These are phyloP conservation scores for Stagonosporopsis cucurbitacearum DNA, from an alignment of 2,329 filamentous ascomycete species.

Conservation along the genomic window DNA sequence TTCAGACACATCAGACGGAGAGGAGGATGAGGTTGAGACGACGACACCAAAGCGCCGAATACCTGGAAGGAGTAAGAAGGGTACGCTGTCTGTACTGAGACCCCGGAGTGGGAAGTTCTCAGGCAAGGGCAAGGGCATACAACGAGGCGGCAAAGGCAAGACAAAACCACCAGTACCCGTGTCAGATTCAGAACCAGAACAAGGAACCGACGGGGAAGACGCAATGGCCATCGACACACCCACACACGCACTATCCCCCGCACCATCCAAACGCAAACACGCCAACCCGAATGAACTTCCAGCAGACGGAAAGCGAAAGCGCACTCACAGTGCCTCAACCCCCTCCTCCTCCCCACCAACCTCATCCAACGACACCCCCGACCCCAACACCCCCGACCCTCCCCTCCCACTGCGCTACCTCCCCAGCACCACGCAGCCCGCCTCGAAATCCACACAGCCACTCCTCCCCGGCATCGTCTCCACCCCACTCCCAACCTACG, in stretches of 20 bases:
- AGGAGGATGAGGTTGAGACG: slow-evolving; percentile 27
- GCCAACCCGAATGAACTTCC: slow-evolving; percentile 20
- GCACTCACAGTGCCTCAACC: slow-evolving; percentile 31
- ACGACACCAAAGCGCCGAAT: slow-evolving; percentile 32
- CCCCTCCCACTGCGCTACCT: slow-evolving; percentile 38
- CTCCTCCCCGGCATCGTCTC: slow-evolving; percentile 28
- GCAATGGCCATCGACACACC: slow-evolving; percentile 40
- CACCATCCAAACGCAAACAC: slow-evolving; percentile 40
- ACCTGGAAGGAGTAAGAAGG: slow-evolving; percentile 32
- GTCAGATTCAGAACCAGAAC: slow-evolving; percentile 23
- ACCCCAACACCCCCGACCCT: slow-evolving; percentile 24
- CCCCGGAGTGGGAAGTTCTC: slow-evolving; percentile 46
- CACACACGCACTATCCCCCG: slow-evolving; percentile 35
- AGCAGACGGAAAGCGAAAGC: slow-evolving; percentile 34
- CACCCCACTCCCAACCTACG: slow-evolving; percentile 43
- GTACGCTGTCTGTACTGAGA: slow-evolving; percentile 43
- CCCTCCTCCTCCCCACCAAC: slow-evolving; percentile 32
- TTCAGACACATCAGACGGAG: slow-evolving; percentile 33
- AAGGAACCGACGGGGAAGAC: slow-evolving; percentile 29
- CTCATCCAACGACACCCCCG: slow-evolving; percentile 20
- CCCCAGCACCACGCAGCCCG: slow-evolving; percentile 14
- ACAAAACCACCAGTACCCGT: slow-evolving; percentile 28
- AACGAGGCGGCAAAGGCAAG: slow-evolving; percentile 30
- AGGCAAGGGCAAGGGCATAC: slow-evolving; percentile 43
- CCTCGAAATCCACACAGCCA: slow-evolving; percentile 17